These are phyloP conservation scores for Capsicum rhomboideum DNA, from an alignment of 257 asterid species.

Conservation along the genomic window DNA sequence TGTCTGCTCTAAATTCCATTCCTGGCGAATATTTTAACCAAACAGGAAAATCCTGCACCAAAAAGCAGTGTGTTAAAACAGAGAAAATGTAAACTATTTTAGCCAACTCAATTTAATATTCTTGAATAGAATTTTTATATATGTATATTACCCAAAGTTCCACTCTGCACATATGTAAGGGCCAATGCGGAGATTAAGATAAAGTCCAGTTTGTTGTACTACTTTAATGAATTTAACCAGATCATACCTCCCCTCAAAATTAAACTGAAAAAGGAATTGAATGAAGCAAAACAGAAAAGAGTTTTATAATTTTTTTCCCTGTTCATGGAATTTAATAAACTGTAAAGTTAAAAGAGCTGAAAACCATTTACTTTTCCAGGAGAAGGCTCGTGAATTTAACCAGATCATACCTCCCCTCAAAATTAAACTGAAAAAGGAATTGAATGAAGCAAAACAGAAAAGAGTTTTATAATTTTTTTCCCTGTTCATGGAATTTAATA, in stretches of 20 bases:
- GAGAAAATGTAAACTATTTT: background rate
- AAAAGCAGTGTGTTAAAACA: constrained; percentile 15
- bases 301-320: no score
- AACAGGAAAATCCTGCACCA: constrained; percentile 81
- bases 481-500: background rate
- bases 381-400: constrained; percentile 83
- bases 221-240: constrained; percentile 64
- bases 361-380: constrained; percentile 54
- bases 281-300: background rate
- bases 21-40: constrained; percentile 89
- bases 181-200: constrained; percentile 83
- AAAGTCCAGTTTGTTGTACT: constrained; percentile 79
- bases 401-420: constrained; percentile 62
- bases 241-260: constrained; percentile 64
- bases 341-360: background rate
- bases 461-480: no score
- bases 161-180: constrained; percentile 87
- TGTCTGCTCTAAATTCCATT: constrained; percentile 76
- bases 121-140: background rate
- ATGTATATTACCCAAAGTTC: constrained; percentile 60
- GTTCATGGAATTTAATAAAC: background rate
- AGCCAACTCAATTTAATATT: background rate
- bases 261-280: constrained; percentile 33
- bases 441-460: background rate
- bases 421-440: constrained; percentile 45